Base-by-base conservation (phyloP, 768 basidiomycete species). In the Kwoniella pini region DNA sequence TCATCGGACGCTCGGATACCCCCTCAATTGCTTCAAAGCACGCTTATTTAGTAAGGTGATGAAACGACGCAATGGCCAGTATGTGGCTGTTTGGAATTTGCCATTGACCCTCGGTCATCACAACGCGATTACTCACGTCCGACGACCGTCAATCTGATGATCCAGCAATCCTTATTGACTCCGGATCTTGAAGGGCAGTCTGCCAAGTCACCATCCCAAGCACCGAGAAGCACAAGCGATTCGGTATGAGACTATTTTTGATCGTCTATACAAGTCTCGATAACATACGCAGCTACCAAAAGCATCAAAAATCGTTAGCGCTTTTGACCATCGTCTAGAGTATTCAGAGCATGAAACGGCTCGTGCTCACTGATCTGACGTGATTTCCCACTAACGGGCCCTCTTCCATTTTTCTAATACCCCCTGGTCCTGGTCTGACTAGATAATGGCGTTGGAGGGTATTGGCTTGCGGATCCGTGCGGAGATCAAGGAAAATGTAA, bases 61-160 rank as follows among this genome's bases (percentile, higher is more conserved):
- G 48, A 50, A 50, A 50, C 48, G 30, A 33, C 48, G 48, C 48
- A 50, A 50, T 31, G 24, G 7, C 48, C 30, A 31, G 22, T 30
- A 24, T 30, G 48, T 50, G 2, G 45, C 15, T 50, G 48, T 15
- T 36, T 36, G 33, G 15, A 7, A 36, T 36, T 15, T 7, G 7
- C 33, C 33, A 15, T 7, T 7, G 15, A 7, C 33, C 33, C 33
- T 36, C 33, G 33, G 15, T 7, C 33, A 36, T 7, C 33, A n/a
- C n/a, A n/a, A n/a, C n/a, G n/a, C n/a, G n/a, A n/a, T n/a, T n/a
- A n/a, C n/a, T n/a, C n/a, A n/a, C n/a, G n/a, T n/a, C n/a, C n/a
- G n/a, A n/a, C n/a, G n/a, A n/a, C n/a, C n/a, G n/a, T n/a, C n/a
- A n/a, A n/a, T n/a, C n/a, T n/a, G n/a, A n/a, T n/a, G n/a, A n/a